phyloP scores from a whole-genome alignment of 192 early-diverging fungal species.

The Rhizoclosmatium globosum region DNA sequence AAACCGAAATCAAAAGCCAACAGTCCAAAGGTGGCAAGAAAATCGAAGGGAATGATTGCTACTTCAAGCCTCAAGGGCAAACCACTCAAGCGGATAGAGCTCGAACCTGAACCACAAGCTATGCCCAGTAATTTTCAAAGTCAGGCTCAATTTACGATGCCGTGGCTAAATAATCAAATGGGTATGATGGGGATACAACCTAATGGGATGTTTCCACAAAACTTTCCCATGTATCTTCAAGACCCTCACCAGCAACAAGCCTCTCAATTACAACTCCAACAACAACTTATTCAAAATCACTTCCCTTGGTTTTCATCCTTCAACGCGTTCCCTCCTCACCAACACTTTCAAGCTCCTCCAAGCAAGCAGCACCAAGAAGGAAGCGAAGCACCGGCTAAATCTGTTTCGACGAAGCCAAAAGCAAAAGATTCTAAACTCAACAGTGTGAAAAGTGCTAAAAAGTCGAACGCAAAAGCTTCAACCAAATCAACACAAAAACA shows the following conservation, averaged over 20 bases:
- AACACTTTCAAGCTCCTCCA: not conserved
- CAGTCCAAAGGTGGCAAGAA: not conserved
- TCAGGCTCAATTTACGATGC: not conserved
- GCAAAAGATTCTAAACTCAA: not conserved
- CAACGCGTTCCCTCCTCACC: not conserved
- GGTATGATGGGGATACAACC: not conserved
- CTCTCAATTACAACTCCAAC: constrained; percentile 1
- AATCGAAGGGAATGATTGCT: not conserved
- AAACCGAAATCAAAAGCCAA: not conserved
- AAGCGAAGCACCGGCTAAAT: not conserved
- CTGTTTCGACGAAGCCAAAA: not conserved
- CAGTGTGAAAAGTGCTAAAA: not conserved
- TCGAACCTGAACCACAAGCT: not conserved
- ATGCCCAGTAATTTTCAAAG: not conserved
- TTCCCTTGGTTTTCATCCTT: not conserved
- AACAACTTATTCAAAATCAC: constrained; percentile 12
- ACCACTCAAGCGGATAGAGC: constrained; percentile 13
- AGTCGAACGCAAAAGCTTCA: not conserved
- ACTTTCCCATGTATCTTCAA: not conserved
- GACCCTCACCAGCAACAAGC: not conserved
- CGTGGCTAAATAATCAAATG: not conserved
- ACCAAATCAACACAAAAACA: not conserved
- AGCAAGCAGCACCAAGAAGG: not conserved
- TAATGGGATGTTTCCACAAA: not conserved
- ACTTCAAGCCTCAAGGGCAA: not conserved